Percentiles rank a stretch among this genome's conserved stretches.
phyloP scores from a whole-genome alignment of 108 stramenopile genomes.

The Skeletonema tropicum region DNA sequence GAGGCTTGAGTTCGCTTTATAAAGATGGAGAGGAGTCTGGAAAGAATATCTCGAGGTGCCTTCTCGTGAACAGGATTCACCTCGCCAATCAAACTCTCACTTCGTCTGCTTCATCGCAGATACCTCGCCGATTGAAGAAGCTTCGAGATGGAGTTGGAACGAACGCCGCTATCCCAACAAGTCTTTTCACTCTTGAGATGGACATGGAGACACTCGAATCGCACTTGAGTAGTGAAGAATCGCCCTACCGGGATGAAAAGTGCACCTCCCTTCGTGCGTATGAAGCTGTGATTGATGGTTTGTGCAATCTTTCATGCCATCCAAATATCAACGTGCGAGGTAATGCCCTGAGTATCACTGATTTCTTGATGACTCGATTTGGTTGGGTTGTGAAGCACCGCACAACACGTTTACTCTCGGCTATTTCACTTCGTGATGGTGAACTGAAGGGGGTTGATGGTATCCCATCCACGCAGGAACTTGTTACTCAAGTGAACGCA shows the following conservation, averaged over 20 bases:
- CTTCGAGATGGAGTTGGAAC: constrained; percentile 21
- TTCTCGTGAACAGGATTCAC: constrained; percentile 75
- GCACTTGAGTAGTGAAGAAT: constrained; percentile 16
- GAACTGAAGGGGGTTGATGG: constrained; percentile 68
- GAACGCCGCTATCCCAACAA: constrained; percentile 18
- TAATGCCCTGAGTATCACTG: constrained; percentile 72
- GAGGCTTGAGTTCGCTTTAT: constrained; percentile 48
- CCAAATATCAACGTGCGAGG: constrained; percentile 86
- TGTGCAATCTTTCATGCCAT: constrained; percentile 82
- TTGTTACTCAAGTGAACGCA: constrained; percentile 60
- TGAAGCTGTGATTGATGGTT: constrained; percentile 82
- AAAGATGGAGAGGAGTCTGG: constrained; percentile 91
- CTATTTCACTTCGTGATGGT: constrained; percentile 68
- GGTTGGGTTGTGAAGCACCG: constrained; percentile 70
- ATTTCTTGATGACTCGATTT: constrained; percentile 80
- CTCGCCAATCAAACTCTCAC: constrained; percentile 70
- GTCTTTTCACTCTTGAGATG: constrained; percentile 32
- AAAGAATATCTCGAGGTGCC: constrained; percentile 71
- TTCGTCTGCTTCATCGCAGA: constrained; percentile 76
- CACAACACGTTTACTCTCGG: constrained; percentile 61
- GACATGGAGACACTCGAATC: constrained; percentile 35
- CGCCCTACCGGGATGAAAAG: not conserved
- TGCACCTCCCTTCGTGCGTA: constrained; percentile 57
- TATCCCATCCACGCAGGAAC: constrained; percentile 65
- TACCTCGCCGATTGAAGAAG: constrained; percentile 70